These are phyloP conservation scores for Phlebopus sp. DNA, from an alignment of 1,284 basidiomycete species.

Conservation along the genomic window DNA sequence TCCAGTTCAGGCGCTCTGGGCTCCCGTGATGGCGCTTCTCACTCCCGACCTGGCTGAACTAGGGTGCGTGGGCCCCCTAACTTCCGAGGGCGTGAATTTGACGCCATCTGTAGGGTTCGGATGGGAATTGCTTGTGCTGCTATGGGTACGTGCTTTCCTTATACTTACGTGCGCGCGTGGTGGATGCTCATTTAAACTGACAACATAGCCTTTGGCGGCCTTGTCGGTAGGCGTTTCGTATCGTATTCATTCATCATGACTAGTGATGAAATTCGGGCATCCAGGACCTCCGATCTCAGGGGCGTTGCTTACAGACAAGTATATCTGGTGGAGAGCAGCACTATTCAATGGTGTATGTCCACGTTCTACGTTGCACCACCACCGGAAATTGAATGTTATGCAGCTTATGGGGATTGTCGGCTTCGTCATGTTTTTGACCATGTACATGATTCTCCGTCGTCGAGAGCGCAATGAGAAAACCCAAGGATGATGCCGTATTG, in stretches of 20 bases:
- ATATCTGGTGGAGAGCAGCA: conserved; percentile 31
- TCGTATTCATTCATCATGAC: too few species aligned
- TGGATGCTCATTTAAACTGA: background rate
- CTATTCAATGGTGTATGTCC: conserved; percentile 30
- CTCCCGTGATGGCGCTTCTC: conserved; percentile 23
- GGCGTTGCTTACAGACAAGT: conserved; percentile 24
- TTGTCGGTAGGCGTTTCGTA: conserved; percentile 22
- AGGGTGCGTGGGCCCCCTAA: conserved; percentile 16
- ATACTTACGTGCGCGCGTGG: background rate
- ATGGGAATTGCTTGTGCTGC: conserved; percentile 28
- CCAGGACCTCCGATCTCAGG: conserved; percentile 32
- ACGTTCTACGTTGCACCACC: background rate
- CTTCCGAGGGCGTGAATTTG: background rate
- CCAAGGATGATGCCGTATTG: too few species aligned
- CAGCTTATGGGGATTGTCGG: conserved; percentile 23
- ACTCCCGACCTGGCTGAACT: conserved; percentile 29
- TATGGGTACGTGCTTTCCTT: conserved; percentile 23
- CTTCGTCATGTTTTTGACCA: conserved; percentile 28
- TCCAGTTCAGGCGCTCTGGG: conserved; percentile 24
- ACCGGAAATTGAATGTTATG: background rate
- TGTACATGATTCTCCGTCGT: conserved; percentile 23
- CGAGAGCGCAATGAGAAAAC: conserved; percentile 4
- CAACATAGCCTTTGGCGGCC: conserved; percentile 24
- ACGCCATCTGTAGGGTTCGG: conserved; percentile 20
- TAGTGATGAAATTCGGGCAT: background rate